These are phyloP conservation scores for Ascochyta lentis DNA, from an alignment of 2,329 filamentous ascomycete genomes.

Conservation along the genomic window DNA sequence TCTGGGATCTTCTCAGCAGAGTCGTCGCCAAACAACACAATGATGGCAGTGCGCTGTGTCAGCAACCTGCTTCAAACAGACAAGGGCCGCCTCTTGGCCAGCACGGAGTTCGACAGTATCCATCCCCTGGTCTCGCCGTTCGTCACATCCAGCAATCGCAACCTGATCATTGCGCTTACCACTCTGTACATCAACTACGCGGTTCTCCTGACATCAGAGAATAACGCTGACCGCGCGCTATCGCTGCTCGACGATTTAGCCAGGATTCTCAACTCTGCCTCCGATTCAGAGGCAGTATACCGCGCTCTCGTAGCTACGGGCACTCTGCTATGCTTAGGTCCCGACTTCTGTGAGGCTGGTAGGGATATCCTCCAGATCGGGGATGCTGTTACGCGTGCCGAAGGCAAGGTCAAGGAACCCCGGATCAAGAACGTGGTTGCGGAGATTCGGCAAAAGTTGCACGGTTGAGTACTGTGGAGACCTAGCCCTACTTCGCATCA, in stretches of 20 bases:
- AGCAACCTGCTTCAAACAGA: constrained; percentile 83
- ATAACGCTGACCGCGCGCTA: constrained; percentile 57
- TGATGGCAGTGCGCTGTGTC: constrained; percentile 83
- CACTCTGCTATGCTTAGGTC: constrained; percentile 72
- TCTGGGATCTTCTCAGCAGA: constrained; percentile 64
- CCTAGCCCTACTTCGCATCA: not conserved
- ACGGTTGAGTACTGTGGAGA: constrained; percentile 23
- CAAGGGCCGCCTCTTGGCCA: constrained; percentile 68
- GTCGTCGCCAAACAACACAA: constrained; percentile 77
- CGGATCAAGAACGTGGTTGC: constrained; percentile 65
- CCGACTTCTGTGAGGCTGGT: constrained; percentile 64
- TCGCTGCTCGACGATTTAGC: constrained; percentile 68
- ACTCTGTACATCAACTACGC: constrained; percentile 86
- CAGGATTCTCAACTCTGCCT: constrained; percentile 68
- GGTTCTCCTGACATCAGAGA: constrained; percentile 67
- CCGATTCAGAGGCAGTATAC: constrained; percentile 83
- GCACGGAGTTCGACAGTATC: constrained; percentile 65
- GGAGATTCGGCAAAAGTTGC: constrained; percentile 63
- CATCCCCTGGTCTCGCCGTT: constrained; percentile 69
- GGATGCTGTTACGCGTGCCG: constrained; percentile 55
- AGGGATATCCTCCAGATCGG: constrained; percentile 64
- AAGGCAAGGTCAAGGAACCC: constrained; percentile 64
- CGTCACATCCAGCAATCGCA: constrained; percentile 67
- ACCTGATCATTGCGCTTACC: constrained; percentile 80
- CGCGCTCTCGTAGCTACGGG: constrained; percentile 82